Conservation (phyloP, 768 basidiomycete species). For the Podaxis sp. region DNA sequence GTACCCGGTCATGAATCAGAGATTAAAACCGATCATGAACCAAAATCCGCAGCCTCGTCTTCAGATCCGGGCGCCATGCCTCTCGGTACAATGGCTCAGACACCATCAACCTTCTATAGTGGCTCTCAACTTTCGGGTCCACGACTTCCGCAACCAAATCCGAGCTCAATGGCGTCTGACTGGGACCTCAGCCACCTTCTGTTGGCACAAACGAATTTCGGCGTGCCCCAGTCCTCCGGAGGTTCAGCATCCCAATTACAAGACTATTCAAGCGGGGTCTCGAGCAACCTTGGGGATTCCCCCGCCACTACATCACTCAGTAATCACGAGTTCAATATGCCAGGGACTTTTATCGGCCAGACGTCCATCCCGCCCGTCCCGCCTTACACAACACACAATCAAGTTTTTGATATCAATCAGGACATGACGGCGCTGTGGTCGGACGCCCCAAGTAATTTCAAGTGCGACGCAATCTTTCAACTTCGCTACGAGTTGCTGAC, state of each 20-base stretch:
- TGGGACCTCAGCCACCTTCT: slow-evolving; percentile 28
- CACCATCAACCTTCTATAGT: background rate
- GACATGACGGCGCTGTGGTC: slow-evolving; percentile 56
- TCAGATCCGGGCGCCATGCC: background rate
- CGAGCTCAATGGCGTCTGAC: slow-evolving; percentile 1
- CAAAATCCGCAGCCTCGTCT: background rate
- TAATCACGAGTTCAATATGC: background rate
- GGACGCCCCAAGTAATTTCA: slow-evolving; percentile 48
- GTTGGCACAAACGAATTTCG: slow-evolving; percentile 25
- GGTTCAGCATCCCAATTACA: background rate
- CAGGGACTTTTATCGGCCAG: background rate
- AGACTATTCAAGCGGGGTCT: background rate
- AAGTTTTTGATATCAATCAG: slow-evolving; percentile 26
- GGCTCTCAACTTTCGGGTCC: background rate
- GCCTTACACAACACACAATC: background rate
- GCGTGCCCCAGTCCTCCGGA: slow-evolving; percentile 12
- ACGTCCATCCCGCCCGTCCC: background rate
- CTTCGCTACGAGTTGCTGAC: background rate
- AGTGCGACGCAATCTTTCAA: slow-evolving; percentile 36
- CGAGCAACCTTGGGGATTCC: background rate
- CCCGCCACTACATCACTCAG: background rate
- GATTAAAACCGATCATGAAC: background rate
- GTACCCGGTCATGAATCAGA: background rate
- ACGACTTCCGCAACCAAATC: background rate
- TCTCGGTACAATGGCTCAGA: background rate